A percentile compares a stretch with the other conserved stretches of the same genome.
phyloP scores from a whole-genome alignment of 2,329 filamentous ascomycete species.

The Beauveria australis region DNA sequence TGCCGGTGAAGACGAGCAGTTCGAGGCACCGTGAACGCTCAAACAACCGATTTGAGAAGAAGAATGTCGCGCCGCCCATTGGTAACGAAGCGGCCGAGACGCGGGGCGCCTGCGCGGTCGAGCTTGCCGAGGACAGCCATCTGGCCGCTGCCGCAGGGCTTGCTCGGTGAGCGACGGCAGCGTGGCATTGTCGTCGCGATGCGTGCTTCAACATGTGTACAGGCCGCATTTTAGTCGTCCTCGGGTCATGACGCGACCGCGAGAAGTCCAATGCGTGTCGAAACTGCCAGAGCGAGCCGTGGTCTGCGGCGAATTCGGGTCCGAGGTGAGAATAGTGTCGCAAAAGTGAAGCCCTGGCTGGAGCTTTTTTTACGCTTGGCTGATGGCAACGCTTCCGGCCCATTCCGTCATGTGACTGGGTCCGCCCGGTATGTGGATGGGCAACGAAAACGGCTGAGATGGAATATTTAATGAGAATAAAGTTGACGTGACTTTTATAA shows the following conservation, averaged over 20 bases:
- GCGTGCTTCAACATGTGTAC: constrained; percentile 1
- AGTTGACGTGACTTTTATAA: too few relatives aligned
- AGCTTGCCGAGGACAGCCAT: constrained; percentile 24
- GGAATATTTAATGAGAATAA: too few relatives aligned
- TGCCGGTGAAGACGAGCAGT: constrained; percentile 21
- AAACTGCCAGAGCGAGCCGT: not conserved
- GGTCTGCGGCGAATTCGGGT: not conserved
- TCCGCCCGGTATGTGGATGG: not conserved
- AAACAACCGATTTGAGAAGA: constrained; percentile 28
- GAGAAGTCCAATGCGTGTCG: constrained; percentile 6
- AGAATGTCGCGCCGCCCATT: constrained; percentile 20
- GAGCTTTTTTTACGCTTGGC: constrained; percentile 2
- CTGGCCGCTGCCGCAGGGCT: constrained; percentile 7
- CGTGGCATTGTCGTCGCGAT: constrained; percentile 5
- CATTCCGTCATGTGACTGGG: constrained; percentile 7
- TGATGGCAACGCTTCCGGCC: not conserved
- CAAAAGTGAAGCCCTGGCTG: not conserved
- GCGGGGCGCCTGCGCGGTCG: constrained; percentile 11
- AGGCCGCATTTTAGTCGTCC: constrained; percentile 9
- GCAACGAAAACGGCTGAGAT: not conserved
- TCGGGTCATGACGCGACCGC: constrained; percentile 9
- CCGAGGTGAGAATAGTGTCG: not conserved
- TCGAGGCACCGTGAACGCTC: constrained; percentile 30
- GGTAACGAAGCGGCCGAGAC: constrained; percentile 13
- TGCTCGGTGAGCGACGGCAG: not conserved